Conservation (phyloP, 2,329 filamentous ascomycete genomes). For the Coniochaeta ligniaria region DNA sequence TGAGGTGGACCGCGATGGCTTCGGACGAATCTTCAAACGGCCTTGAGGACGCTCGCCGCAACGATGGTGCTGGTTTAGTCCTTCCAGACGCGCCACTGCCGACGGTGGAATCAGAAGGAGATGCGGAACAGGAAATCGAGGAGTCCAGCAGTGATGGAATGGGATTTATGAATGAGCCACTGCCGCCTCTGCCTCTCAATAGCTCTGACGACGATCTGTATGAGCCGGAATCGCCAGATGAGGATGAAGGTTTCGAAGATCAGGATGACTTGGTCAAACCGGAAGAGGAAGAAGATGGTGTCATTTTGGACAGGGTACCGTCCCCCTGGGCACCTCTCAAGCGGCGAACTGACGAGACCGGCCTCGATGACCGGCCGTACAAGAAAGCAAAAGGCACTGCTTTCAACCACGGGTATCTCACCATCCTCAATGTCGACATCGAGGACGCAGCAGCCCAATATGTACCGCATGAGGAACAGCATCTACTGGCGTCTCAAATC, state of each 20-base stretch:
- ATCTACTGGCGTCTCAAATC: slow-evolving; percentile 46
- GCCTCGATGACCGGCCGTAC: slow-evolving; percentile 20
- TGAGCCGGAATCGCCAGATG: not conserved
- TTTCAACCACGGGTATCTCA: slow-evolving; percentile 40
- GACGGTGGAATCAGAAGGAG: not conserved
- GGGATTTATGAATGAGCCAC: not conserved
- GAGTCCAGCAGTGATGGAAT: not conserved
- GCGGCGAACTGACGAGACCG: not conserved
- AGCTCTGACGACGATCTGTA: slow-evolving; percentile 1
- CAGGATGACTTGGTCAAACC: not conserved
- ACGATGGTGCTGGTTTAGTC: not conserved
- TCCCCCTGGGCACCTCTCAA: slow-evolving; percentile 1
- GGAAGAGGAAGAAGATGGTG: not conserved
- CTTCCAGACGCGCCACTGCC: not conserved
- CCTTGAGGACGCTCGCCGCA: not conserved
- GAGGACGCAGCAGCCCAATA: slow-evolving; percentile 38
- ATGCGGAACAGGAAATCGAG: not conserved
- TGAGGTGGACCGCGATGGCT: not conserved
- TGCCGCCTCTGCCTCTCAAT: not conserved
- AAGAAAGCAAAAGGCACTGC: slow-evolving; percentile 34
- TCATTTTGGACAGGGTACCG: not conserved
- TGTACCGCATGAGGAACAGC: slow-evolving; percentile 19
- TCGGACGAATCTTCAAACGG: slow-evolving; percentile 1
- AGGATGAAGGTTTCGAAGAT: not conserved
- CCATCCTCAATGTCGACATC: slow-evolving; percentile 50